Evolutionary conservation across 805 yeast genomes (phyloP), one percentile per base, ranked within the genome.

Genomic region (Lipomyces mesembrius): DNA sequence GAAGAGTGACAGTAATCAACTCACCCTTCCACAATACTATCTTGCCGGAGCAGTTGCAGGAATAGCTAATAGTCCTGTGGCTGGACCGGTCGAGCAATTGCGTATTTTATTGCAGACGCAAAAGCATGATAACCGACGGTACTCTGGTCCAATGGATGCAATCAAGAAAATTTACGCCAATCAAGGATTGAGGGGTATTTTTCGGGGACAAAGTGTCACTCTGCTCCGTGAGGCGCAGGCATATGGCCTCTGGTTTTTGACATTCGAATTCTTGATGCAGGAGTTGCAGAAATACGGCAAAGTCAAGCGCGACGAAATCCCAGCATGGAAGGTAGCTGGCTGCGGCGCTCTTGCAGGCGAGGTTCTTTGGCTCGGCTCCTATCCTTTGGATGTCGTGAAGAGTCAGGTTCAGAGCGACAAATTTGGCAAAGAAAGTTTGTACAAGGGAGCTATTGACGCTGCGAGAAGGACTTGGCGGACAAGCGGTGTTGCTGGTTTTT

Each of bases 21-120:
- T 92, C 67, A 75, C 86, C 5, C 81, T 86, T 51, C 69, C 79
- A 5, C 97, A 95, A 76, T 92, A 86, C 73, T 93, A 92, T 78
- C 74, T 83, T n/a, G 87, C 96, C 75, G 99, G 99, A 73, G 87
- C 89, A 5, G 91, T 90, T 22, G 98, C 97, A 49, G 99, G 99
- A 34, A 79, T 92, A 62, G 93, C 97, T 37, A 95, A 93, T 56
- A 65, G 74, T 35, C 67, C 71, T 25, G 55, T 73, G 29, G 97
- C 98, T 0, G 84, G 94, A 14, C 99, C 99, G 2, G 94, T 95
- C 70, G 99, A 95, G 77, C 98, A 92, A 76, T 85, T 95, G 67
- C 88, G 99, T 81, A 93, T 95, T 73, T 84, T 97, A 73, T 83
- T 95, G 71, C 99, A 95, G 79, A 92, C 97, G 1, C 96, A 91